phyloP scores from a whole-genome alignment of 2,329 filamentous ascomycete genomes.

The Venturia asperata region DNA sequence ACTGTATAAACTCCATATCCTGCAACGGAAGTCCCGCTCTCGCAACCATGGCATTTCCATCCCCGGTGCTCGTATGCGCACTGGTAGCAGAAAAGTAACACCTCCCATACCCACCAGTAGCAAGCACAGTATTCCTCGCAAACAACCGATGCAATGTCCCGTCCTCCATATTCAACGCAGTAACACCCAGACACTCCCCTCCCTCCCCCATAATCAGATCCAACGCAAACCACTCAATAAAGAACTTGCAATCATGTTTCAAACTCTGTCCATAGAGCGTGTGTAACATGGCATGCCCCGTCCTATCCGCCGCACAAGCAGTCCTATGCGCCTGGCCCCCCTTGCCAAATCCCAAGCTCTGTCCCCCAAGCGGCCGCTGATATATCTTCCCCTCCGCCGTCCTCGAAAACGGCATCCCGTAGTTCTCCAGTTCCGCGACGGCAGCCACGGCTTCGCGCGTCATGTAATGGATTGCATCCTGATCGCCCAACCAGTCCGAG shows the following conservation, averaged over 20 bases:
- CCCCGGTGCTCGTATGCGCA: slow-evolving; percentile 44
- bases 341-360: slow-evolving; percentile 41
- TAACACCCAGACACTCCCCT: slow-evolving; percentile 41
- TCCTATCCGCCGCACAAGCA: slow-evolving; percentile 41
- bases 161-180: slow-evolving; percentile 44
- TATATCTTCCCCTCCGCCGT: slow-evolving; percentile 42
- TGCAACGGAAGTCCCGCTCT: slow-evolving; percentile 44
- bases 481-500: slow-evolving; percentile 53
- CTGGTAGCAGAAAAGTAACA: slow-evolving; percentile 46
- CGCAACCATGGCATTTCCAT: slow-evolving; percentile 45
- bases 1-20: slow-evolving; percentile 47
- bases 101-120: slow-evolving; percentile 44
- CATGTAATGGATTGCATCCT: slow-evolving; percentile 56
- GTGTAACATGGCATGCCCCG: slow-evolving; percentile 45
- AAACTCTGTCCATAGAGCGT: slow-evolving; percentile 45
- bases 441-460: slow-evolving; percentile 48
- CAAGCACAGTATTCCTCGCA: slow-evolving; percentile 43
- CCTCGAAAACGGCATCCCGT: slow-evolving; percentile 49
- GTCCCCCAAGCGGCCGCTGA: slow-evolving; percentile 43
- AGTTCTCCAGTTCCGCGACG: slow-evolving; percentile 50
- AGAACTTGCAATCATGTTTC: slow-evolving; percentile 43
- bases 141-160: slow-evolving; percentile 44
- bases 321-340: slow-evolving; percentile 45
- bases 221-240: slow-evolving; percentile 45
- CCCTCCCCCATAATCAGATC: slow-evolving; percentile 45